Base-by-base conservation (phyloP, 345 rosid species). In the Heritiera fomes region DNA sequence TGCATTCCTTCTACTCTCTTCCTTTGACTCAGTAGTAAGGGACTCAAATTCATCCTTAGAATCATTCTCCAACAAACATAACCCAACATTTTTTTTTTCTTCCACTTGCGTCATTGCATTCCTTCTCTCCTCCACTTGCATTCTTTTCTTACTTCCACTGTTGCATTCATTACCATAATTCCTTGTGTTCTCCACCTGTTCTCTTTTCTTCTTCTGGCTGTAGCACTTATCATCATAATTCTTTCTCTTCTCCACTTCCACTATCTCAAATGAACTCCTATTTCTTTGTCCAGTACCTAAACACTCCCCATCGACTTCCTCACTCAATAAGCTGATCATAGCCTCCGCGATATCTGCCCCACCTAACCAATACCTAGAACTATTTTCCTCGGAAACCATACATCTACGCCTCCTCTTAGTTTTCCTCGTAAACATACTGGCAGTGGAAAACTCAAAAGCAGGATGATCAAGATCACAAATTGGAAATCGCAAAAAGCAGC, bases 281-380 rank as follows among this genome's bases (percentile, higher is more conserved):
- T 62, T 78, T 80, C 86, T 83, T 77, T 80, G 84, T 70, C 78
- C 67, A 47, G 65, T 72, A 60, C 77, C 82, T 71, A 81, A 80
- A 75, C 67, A 75, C 61, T 86, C 91, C 74, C 80, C 90, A 67
- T 78, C 63, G 55, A 90, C 32, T 71, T 91, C 92, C 82, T 93
- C 97, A 81, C 93, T 86, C 83, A 95, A 87, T 84, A 95, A 88
- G 85, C 89, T 89, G 79, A 95, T 83, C 74, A 95, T 79, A 59
- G 92, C 91, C 79, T 92, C 97, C 3, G 85, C 90, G 82, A 91
- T 93, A 81, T 75, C 87, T 12, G 72, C 58, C 62, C 86, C 84
- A 77, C 90, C 82, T 18, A 87, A 85, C 78, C 82, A 65, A 65
- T 72, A 75, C 76, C 84, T 81, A 38, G 58, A 79, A 1, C 17